Base-by-base conservation (phyloP, 2,329 filamentous ascomycete species). In the Alternaria panax region DNA sequence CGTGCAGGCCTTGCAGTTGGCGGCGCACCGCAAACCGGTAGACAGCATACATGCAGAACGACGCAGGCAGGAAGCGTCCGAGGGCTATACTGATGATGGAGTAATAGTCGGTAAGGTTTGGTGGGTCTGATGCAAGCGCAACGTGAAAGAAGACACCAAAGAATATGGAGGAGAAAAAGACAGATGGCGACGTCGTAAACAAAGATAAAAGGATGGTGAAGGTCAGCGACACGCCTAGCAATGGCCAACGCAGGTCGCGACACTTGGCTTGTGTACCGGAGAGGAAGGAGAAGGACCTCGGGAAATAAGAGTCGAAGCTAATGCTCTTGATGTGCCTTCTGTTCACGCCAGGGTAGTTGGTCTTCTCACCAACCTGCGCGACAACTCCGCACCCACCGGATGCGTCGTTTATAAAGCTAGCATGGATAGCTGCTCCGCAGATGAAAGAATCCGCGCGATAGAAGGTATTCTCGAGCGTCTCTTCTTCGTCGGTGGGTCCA, bases 381-480 rank as follows among this genome's bases (percentile, higher is more conserved):
- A 95, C 85, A 3, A 96, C 91, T 57, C 93, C 93, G 68, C 93
- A 97, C 1, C 93, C 93, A 36, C 93, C 93, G 28, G 86, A 81
- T 0, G 82, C 79, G 70, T 93, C 87, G 34, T 86, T 87, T 60
- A 96, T 87, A 68, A 93, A 84, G 20, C 92, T 93, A 1, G 92
- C 88, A 73, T 97, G 93, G 50, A 96, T 91, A 32, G 92, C 93
- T 12, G 93, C 85, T 59, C 88, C 89, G 73, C 93, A 97, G 54
- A 97, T 89, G 79, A 92, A 96, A 14, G 92, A 96, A 78, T 97
- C 93, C 9, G 91, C 92, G 18, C 95, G 90, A 76, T 98, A 98
- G 22, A 91, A 82, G 0, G 89, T 85, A 54, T 79, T 78, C 9
- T 77, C 71, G 4, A 81, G 68, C 5, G 77, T 74, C 27, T 73